Percentiles rank a stretch among this genome's conserved stretches.
Evolutionary conservation across 2,329 filamentous ascomycete genomes (phyloP).

Genomic region (Cladophialophora yegresii): DNA sequence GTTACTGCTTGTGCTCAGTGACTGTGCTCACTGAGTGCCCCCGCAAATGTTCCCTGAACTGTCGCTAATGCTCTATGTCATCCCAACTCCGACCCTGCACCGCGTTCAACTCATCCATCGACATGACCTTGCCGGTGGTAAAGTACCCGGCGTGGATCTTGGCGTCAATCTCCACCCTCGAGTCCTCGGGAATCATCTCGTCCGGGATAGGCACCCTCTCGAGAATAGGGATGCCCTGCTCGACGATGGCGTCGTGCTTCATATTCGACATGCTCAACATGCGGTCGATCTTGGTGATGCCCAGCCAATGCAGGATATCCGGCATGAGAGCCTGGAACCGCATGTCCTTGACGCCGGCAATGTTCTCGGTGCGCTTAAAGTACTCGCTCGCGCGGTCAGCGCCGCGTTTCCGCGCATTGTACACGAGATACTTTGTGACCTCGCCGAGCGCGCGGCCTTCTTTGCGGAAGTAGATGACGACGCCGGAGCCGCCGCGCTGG

Average conservation of each 20-base stretch:
- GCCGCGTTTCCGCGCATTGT: conserved; percentile 52
- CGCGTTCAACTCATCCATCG: conserved; percentile 77
- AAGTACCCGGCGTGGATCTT: conserved; percentile 92
- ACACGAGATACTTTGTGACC: conserved; percentile 84
- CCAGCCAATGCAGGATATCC: conserved; percentile 95
- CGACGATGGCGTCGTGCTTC: conserved; percentile 56
- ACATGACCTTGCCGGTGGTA: conserved; percentile 87
- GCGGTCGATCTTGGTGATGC: conserved; percentile 96
- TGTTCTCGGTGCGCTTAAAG: conserved; percentile 96
- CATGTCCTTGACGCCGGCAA: conserved; percentile 95
- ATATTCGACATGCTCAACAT: conserved; percentile 98
- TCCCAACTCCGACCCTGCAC: conserved; percentile 82
- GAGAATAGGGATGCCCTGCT: conserved; percentile 68
- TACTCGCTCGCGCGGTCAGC: conserved; percentile 74
- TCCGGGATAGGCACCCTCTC: conserved; percentile 91
- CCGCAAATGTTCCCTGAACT: no score
- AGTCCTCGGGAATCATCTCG: conserved; percentile 90
- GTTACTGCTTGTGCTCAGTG: no score
- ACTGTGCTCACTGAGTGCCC: no score
- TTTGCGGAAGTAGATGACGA: conserved; percentile 98
- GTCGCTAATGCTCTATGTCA: conserved; percentile 34
- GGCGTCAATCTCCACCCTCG: conserved; percentile 96
- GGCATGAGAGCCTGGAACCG: conserved; percentile 98
- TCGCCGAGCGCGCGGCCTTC: conserved; percentile 93
- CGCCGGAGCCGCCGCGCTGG: conserved; percentile 86